These are phyloP conservation scores for Pyrenochaeta sp. DNA, from an alignment of 2,329 filamentous ascomycete species.

Conservation along the genomic window DNA sequence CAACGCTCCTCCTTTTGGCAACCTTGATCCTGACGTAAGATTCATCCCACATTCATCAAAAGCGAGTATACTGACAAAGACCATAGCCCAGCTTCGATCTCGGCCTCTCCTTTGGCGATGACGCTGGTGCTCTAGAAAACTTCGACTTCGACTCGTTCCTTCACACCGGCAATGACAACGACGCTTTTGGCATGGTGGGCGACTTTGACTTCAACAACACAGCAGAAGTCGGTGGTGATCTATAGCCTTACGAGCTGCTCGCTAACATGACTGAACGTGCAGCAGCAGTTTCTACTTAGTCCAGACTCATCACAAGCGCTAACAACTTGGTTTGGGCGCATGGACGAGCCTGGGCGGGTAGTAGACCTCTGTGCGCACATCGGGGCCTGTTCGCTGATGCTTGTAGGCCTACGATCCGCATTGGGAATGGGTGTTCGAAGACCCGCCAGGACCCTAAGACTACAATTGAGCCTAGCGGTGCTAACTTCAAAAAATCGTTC, in stretches of 20 bases:
- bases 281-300: neutral
- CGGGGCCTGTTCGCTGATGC: conserved; percentile 3
- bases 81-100: conserved; percentile 48
- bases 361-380: neutral
- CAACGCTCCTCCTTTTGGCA: conserved; percentile 50
- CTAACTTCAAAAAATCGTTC: conserved; percentile 22
- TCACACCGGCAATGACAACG: conserved; percentile 61
- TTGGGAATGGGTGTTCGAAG: neutral
- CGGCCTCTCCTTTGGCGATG: conserved; percentile 57
- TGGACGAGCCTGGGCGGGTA: neutral
- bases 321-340: neutral
- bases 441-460: neutral
- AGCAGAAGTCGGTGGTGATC: conserved; percentile 32
- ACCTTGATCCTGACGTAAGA: conserved; percentile 49
- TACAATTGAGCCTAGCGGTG: neutral
- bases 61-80: conserved; percentile 37
- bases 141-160: conserved; percentile 75
- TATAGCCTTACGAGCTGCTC: conserved; percentile 5
- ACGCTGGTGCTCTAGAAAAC: conserved; percentile 70
- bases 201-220: conserved; percentile 48
- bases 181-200: conserved; percentile 42
- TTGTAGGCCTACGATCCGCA: neutral
- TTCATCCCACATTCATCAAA: neutral
- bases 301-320: neutral
- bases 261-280: conserved; percentile 2